Conservation (phyloP, 306 rosid species). For the Elaeagnus macrophylla region DNA sequence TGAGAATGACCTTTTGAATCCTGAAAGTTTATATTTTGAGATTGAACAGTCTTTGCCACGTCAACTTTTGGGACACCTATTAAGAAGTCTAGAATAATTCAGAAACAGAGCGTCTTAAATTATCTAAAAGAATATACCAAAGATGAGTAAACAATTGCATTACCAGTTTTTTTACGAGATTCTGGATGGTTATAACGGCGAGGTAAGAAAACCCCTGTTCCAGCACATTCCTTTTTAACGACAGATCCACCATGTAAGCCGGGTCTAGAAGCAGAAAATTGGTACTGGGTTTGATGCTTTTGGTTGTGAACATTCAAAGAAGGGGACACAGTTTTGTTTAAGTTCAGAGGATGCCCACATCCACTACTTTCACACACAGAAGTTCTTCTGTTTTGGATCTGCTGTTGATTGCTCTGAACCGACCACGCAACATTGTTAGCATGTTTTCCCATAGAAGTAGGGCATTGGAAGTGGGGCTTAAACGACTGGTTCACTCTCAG, state of each 20-base stretch:
- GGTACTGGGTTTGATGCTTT: slow-evolving; percentile 7
- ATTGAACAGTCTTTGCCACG: slow-evolving; percentile 38
- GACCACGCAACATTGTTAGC: slow-evolving; percentile 27
- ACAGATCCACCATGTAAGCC: slow-evolving; percentile 26
- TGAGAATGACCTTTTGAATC: slow-evolving; percentile 25
- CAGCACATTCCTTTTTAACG: slow-evolving; percentile 38
- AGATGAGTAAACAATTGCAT: background rate
- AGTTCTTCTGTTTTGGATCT: slow-evolving; percentile 29
- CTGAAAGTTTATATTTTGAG: slow-evolving; percentile 33
- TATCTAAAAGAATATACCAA: background rate
- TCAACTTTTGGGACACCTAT: slow-evolving; percentile 42
- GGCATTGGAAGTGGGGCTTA: slow-evolving; percentile 26
- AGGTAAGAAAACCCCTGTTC: slow-evolving; percentile 89
- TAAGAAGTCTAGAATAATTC: background rate
- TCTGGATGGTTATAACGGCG: slow-evolving; percentile 44
- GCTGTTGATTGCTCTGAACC: slow-evolving; percentile 17
- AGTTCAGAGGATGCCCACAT: slow-evolving; percentile 18
- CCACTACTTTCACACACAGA: slow-evolving; percentile 19
- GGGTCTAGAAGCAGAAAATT: slow-evolving; percentile 20
- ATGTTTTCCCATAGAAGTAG: slow-evolving; percentile 30
- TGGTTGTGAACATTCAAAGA: slow-evolving; percentile 20
- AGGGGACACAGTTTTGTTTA: slow-evolving; percentile 42
- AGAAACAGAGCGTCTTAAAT: background rate
- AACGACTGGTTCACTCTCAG: slow-evolving; percentile 20
- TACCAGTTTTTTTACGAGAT: slow-evolving; percentile 35